These are phyloP conservation scores for Straminergon stramineum DNA, from an alignment of 225 moss, liverwort and hornwort species.

Conservation along the genomic window DNA sequence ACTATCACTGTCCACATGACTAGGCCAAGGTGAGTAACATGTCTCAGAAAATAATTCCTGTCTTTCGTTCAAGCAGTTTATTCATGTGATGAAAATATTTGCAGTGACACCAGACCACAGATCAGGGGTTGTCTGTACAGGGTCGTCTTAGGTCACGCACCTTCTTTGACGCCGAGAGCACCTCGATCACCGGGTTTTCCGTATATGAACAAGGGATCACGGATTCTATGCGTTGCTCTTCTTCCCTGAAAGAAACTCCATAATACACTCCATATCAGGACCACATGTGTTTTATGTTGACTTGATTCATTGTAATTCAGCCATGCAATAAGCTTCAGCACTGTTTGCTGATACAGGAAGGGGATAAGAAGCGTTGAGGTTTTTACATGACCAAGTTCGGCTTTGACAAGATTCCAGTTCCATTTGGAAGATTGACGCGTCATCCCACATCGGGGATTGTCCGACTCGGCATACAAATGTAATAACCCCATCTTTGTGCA, in stretches of 20 bases:
- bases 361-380: background rate
- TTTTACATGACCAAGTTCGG: slow-evolving; percentile 51
- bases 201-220: slow-evolving; percentile 43
- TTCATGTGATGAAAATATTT: background rate
- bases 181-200: slow-evolving; percentile 41
- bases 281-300: background rate
- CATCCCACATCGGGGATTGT: slow-evolving; percentile 33
- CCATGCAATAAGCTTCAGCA: background rate
- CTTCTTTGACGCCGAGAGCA: slow-evolving; percentile 54
- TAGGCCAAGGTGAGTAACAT: background rate
- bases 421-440: slow-evolving; percentile 28
- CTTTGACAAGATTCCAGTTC: slow-evolving; percentile 53
- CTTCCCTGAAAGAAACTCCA: slow-evolving; percentile 18
- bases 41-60: background rate
- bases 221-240: slow-evolving; percentile 31
- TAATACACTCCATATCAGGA: background rate
- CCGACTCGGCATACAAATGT: slow-evolving; percentile 42
- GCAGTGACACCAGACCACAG: background rate
- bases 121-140: background rate
- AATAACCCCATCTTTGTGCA: slow-evolving; percentile 30
- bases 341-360: background rate
- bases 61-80: background rate
- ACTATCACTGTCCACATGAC: slow-evolving; percentile 33
- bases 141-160: slow-evolving; percentile 2
- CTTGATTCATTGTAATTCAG: background rate